Percentiles rank a stretch among this genome's conserved stretches.
These are phyloP conservation scores for Boletellus ananas DNA, from an alignment of 768 basidiomycete species.

Conservation along the genomic window DNA sequence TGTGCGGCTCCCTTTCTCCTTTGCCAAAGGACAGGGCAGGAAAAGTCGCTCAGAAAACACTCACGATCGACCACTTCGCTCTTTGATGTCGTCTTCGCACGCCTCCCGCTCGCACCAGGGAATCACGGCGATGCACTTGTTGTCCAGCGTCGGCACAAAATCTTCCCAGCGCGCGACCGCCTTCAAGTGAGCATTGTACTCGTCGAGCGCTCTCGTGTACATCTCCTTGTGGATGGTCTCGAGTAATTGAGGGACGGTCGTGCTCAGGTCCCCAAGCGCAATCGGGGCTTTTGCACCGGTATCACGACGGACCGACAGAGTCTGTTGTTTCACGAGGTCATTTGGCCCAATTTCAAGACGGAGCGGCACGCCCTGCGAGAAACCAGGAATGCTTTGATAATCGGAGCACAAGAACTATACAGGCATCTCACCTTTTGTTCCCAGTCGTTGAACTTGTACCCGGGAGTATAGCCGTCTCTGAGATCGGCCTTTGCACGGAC, in stretches of 20 bases:
- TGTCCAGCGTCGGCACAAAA: slow-evolving; percentile 85
- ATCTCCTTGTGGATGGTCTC: slow-evolving; percentile 87
- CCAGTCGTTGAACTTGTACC: slow-evolving; percentile 99
- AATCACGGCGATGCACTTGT: slow-evolving; percentile 80
- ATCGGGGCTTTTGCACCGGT: slow-evolving; percentile 60
- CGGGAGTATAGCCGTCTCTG: slow-evolving; percentile 94
- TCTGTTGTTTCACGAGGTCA: slow-evolving; percentile 80
- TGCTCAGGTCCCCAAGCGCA: slow-evolving; percentile 44
- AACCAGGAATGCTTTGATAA: neutral
- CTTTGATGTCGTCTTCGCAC: slow-evolving; percentile 99
- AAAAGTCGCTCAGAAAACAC: slow-evolving; percentile 5
- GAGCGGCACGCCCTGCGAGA: slow-evolving; percentile 81
- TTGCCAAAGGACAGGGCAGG: neutral
- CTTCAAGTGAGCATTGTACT: slow-evolving; percentile 68
- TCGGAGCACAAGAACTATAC: neutral
- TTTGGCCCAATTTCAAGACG: slow-evolving; percentile 96
- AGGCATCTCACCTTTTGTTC: slow-evolving; percentile 77
- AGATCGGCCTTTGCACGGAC: slow-evolving; percentile 87
- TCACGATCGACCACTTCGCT: slow-evolving; percentile 82
- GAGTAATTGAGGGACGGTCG: slow-evolving; percentile 60
- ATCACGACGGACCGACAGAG: slow-evolving; percentile 79
- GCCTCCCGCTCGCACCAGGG: slow-evolving; percentile 94
- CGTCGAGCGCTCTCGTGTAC: slow-evolving; percentile 72
- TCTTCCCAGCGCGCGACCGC: slow-evolving; percentile 86
- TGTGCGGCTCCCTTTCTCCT: no score